Evolutionary conservation across 306 rosid genomes (phyloP).

Genomic region (Fagus sylvatica): DNA sequence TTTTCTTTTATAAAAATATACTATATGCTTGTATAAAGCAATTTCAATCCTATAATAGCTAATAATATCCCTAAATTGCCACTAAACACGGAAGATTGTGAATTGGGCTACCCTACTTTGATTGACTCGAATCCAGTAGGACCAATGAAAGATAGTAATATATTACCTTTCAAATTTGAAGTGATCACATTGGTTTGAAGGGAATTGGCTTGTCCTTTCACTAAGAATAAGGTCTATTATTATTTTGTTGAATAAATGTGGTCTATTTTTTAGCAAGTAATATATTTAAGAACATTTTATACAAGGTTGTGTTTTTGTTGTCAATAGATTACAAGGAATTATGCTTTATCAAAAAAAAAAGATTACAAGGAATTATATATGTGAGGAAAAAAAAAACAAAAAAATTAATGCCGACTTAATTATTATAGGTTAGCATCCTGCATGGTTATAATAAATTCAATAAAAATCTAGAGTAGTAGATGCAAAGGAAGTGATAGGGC

Average conservation of each 20-base stretch:
- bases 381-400: background rate
- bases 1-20: background rate
- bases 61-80: conserved; percentile 2
- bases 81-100: background rate
- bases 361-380: no score
- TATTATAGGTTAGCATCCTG: background rate
- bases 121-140: background rate
- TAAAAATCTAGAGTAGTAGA: background rate
- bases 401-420: background rate
- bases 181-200: background rate
- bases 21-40: background rate
- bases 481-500: conserved; percentile 29
- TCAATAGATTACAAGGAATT: no score
- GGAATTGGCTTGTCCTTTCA: background rate
- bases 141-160: background rate
- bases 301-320: no score
- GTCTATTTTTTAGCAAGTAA: no score
- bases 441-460: background rate
- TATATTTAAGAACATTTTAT: no score
- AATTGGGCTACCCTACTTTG: background rate
- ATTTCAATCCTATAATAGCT: background rate
- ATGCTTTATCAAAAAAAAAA: no score
- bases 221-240: background rate
- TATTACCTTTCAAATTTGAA: background rate
- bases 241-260: background rate